Evolutionary conservation across 2,329 filamentous ascomycete genomes (phyloP), one percentile per base, ranked within the genome.

Genomic region (Tolypocladium cylindrosporum): DNA sequence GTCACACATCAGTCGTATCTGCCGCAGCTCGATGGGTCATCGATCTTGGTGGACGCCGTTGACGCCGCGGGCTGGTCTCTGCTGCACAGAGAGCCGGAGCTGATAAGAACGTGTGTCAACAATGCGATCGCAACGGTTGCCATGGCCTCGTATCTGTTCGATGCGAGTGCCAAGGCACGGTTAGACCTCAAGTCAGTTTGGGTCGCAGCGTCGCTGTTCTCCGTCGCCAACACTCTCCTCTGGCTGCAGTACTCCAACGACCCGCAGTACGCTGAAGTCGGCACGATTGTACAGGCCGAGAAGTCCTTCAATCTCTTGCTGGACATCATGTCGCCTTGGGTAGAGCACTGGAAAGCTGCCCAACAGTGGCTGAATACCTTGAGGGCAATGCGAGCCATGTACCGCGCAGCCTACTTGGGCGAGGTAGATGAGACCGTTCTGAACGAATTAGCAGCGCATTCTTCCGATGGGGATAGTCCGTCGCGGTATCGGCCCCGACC

Each of bases 1-100:
- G 59, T 65, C 2, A 62, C 64, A 2, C 64, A 66, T 37, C 65
- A 67, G 55, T 61, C 60, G 45, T 67, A 67, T 42, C 55, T 67
- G 7, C 65, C 65, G 13, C 65, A 67, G 2, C 41, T 63, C 19
- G 58, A 60, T 0, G 40, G 58, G 2, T 66, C 60, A 40, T 64
- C 65, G 0, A 60, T 60, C 21, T 56, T 66, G 1, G 55, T 63
- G 4, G 58, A 65, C 31, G 48, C 61, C 1, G 61, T 65, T 4
- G 64, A 67, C 14, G 63, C 59, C 2, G 63, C 65, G 16, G 65
- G 65, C 3, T 61, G 60, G 58, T 65, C 64, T 0, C 64, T 62
- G 14, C 56, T 66, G 19, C 57, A 63, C 39, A 55, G 65, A 8
- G 64, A 66, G 7, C 43, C 48, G 13, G 43, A 37, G 0, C 34